Percentiles rank a stretch among this genome's conserved stretches.
phyloP scores from a whole-genome alignment of 352 stramenopile species.

The Phytophthora citricola region DNA sequence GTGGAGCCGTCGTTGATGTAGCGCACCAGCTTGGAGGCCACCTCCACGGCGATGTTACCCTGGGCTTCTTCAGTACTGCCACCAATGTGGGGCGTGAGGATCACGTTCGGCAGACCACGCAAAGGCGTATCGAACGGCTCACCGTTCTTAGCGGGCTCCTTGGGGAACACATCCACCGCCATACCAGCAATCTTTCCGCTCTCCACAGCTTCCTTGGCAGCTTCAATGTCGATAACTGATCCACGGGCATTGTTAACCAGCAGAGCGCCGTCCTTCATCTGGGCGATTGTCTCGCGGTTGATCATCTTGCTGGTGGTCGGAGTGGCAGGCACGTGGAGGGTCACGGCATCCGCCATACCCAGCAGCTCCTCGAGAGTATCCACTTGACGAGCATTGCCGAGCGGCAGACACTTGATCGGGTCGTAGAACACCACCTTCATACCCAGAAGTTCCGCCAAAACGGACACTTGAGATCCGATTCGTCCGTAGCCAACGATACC shows the following conservation, averaged over 20 bases:
- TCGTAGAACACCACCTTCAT: conserved; percentile 97
- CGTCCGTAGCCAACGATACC: conserved; percentile 84
- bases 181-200: conserved; percentile 82
- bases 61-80: conserved; percentile 96
- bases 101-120: conserved; percentile 92
- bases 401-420: conserved; percentile 85
- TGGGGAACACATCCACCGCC: conserved; percentile 91
- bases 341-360: conserved; percentile 91
- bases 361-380: conserved; percentile 89
- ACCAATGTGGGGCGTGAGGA: conserved; percentile 96
- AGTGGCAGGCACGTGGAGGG: conserved; percentile 96
- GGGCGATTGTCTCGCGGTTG: conserved; percentile 83
- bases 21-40: conserved; percentile 80
- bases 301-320: conserved; percentile 94
- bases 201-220: conserved; percentile 90
- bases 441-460: conserved; percentile 86
- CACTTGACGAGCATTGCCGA: conserved; percentile 83
- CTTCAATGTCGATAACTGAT: conserved; percentile 94
- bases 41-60: conserved; percentile 89
- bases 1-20: conserved; percentile 87
- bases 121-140: conserved; percentile 87
- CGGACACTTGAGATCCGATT: conserved; percentile 85
- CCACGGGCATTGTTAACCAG: conserved; percentile 97
- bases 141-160: conserved; percentile 89
- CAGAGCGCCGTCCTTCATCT: conserved; percentile 93